Evolutionary conservation across 2,329 filamentous ascomycete species (phyloP), one percentile per base, ranked within the genome.

Genomic region (Nothophaeocryptopus gaeumannii): DNA sequence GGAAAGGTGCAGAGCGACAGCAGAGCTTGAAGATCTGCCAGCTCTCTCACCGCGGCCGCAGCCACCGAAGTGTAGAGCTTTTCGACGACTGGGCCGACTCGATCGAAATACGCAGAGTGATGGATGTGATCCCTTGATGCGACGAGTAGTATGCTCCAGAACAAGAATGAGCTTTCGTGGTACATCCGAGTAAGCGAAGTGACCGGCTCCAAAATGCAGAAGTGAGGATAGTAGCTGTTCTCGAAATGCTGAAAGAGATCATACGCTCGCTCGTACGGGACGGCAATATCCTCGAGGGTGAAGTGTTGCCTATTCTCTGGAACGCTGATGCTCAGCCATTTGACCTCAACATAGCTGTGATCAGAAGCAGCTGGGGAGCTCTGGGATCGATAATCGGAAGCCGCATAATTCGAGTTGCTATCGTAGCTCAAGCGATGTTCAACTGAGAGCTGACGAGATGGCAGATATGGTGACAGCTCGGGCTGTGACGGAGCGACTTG

Each of bases 221-320:
- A 41, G 31, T 41, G 45, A 12, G 37, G 38, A 14, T 20, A 33
- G 38, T 42, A 35, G 38, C 41, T 15, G n/a, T 47, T 31, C 14
- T 47, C 38, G 29, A 47, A 47, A 34, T 39, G 44, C 4, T 39
- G 29, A 20, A 35, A 41, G 13, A 47, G 45, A 10, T 41, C 45
- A 2, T 15, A 13, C 7, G 20, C 45, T 9, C 35, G 30, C 9
- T 5, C 37, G 15, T 41, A 47, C 5, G 37, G 45, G 3, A 47
- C 8, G 13, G 12, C 3, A 9, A 40, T n/a, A 8, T 16, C 37
- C 10, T 31, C 44, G 9, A 39, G 35, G 2, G 9, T 16, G 37
- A 47, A 47, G 8, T 31, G 20, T 10, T 7, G 8, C 14, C 26
- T 26, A 12, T 20, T 10, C 10, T 47, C 14, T 12, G 26, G 2